Conservation (phyloP, 2,329 filamentous ascomycete species). For the Pseudogymnoascus sp. region DNA sequence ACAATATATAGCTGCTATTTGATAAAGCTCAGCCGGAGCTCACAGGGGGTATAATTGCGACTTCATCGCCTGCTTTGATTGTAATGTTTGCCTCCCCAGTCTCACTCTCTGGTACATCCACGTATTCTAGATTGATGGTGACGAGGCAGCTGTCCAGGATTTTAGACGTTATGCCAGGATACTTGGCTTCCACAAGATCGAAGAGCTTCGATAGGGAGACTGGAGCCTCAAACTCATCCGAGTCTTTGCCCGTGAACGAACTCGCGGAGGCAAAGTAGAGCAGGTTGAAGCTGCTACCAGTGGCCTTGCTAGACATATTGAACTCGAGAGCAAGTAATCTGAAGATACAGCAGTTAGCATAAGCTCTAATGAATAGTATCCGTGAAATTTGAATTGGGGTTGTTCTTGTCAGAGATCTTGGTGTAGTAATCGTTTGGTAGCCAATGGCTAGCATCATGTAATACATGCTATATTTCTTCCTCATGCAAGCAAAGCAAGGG, state of each 20-base stretch:
- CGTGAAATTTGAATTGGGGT: not conserved
- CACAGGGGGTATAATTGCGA: constrained; percentile 80
- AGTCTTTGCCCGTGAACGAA: constrained; percentile 60
- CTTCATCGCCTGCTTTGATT: constrained; percentile 70
- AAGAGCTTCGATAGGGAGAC: constrained; percentile 57
- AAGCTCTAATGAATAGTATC: not conserved
- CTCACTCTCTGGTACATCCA: constrained; percentile 50
- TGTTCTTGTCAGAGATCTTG: constrained; percentile 60
- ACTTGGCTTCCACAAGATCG: constrained; percentile 56
- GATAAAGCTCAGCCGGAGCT: constrained; percentile 59
- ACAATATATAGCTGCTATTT: not conserved
- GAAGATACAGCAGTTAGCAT: constrained; percentile 13
- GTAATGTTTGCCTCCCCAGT: constrained; percentile 35
- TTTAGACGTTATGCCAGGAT: constrained; percentile 60
- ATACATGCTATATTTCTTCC: constrained; percentile 35
- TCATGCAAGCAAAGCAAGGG: constrained; percentile 21
- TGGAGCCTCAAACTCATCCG: constrained; percentile 59
- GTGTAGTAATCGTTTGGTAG: constrained; percentile 47
- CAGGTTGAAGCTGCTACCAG: constrained; percentile 50
- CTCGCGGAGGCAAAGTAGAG: constrained; percentile 75
- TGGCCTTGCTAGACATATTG: constrained; percentile 2
- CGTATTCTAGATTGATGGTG: constrained; percentile 74
- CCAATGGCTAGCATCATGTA: constrained; percentile 38
- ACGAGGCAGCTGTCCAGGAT: constrained; percentile 67
- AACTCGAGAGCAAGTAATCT: constrained; percentile 10